phyloP scores from a whole-genome alignment of 2,329 filamentous ascomycete genomes.

The Mariannaea sp. region DNA sequence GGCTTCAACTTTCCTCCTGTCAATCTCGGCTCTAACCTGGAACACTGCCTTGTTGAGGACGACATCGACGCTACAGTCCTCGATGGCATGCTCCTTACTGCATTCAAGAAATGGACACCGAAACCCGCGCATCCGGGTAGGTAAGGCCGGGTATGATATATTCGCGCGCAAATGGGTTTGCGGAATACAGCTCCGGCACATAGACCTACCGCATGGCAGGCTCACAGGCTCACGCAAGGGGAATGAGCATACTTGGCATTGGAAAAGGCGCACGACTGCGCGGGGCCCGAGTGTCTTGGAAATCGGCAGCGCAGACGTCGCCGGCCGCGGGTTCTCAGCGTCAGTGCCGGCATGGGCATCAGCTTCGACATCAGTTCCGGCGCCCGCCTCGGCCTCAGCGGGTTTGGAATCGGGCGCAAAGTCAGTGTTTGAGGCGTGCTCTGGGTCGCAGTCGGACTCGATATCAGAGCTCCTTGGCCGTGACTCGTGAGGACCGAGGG shows the following conservation, averaged over 20 bases:
- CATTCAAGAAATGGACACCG: conserved; percentile 74
- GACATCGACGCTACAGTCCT: conserved; percentile 79
- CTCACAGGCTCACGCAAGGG: conserved; percentile 72
- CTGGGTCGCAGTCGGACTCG: neutral
- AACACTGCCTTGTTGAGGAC: conserved; percentile 73
- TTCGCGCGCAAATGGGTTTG: conserved; percentile 65
- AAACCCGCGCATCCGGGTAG: conserved; percentile 71
- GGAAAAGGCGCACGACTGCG: conserved; percentile 67
- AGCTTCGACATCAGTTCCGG: neutral
- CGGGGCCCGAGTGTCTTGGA: conserved; percentile 28
- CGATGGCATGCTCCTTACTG: conserved; percentile 71
- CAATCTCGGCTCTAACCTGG: conserved; percentile 60
- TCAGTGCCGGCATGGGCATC: conserved; percentile 4
- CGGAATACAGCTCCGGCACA: conserved; percentile 79
- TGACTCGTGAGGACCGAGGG: conserved; percentile 5
- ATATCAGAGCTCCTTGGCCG: neutral
- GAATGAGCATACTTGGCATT: conserved; percentile 75
- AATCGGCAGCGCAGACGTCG: neutral
- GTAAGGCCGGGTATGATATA: conserved; percentile 76
- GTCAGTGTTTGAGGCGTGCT: too few relatives aligned
- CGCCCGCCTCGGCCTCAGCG: too few relatives aligned
- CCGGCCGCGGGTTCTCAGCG: neutral
- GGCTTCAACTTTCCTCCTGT: conserved; percentile 44
- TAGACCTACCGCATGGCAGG: conserved; percentile 78
- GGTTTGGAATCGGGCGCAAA: too few relatives aligned